phyloP scores from a whole-genome alignment of 805 yeast species.

The Ogataea salicorniae region DNA sequence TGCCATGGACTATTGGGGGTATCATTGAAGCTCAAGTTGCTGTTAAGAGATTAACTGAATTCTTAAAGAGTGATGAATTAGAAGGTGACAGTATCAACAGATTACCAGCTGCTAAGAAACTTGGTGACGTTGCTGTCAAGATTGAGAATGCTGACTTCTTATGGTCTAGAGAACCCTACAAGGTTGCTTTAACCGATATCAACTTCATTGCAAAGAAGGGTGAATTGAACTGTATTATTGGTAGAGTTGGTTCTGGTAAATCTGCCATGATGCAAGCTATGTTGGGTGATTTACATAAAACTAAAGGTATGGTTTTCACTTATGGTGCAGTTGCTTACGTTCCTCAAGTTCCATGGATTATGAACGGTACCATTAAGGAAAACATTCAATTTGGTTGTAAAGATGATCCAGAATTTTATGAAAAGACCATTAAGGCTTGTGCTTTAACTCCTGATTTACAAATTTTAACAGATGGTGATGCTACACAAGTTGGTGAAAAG shows the following conservation, averaged over 20 bases:
- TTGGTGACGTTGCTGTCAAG: constrained; percentile 65
- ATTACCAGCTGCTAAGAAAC: constrained; percentile 39
- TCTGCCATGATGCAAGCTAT: constrained; percentile 75
- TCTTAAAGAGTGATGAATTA: constrained; percentile 70
- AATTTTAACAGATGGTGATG: constrained; percentile 77
- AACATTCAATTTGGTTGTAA: constrained; percentile 83
- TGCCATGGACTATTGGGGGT: constrained; percentile 85
- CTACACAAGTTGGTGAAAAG: constrained; percentile 90
- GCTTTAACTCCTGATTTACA: constrained; percentile 73
- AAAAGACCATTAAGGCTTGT: constrained; percentile 78
- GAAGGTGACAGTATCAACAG: constrained; percentile 62
- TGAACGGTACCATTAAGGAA: constrained; percentile 86
- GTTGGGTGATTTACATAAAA: constrained; percentile 76
- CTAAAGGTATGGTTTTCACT: constrained; percentile 64
- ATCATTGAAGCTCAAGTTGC: constrained; percentile 89
- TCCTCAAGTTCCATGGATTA: constrained; percentile 92
- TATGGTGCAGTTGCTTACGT: constrained; percentile 85
- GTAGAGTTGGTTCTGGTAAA: constrained; percentile 88
- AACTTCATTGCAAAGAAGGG: constrained; percentile 66
- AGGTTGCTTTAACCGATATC: constrained; percentile 60
- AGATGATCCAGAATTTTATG: constrained; percentile 74
- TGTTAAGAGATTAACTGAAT: constrained; percentile 63
- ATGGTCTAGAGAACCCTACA: constrained; percentile 73
- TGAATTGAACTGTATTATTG: constrained; percentile 79
- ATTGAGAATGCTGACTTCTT: constrained; percentile 66